Conservation (phyloP, 768 basidiomycete species). For the Trichaptum fuscoviolaceum region DNA sequence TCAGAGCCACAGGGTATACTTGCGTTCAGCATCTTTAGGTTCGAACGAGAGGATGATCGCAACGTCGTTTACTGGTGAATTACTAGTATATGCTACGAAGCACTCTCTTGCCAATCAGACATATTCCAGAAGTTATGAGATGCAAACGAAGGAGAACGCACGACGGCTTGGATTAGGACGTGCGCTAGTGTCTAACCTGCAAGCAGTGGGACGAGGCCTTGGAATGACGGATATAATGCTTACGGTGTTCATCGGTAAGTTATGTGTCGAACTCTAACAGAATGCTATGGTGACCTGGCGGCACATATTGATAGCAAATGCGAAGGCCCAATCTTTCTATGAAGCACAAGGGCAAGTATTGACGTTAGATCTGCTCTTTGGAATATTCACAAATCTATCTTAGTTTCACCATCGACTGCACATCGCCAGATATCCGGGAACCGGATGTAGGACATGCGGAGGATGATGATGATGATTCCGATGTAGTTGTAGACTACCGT, state of each 20-base stretch:
- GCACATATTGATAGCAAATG: neutral
- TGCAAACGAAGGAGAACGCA: slow-evolving; percentile 48
- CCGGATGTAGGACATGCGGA: slow-evolving; percentile 15
- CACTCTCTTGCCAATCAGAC: neutral
- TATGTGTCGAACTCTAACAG: neutral
- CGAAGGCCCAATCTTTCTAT: slow-evolving; percentile 39
- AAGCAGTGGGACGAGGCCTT: slow-evolving; percentile 44
- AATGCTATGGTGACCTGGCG: neutral
- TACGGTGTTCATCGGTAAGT: slow-evolving; percentile 66
- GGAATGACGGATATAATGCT: slow-evolving; percentile 68
- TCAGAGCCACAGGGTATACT: slow-evolving; percentile 25
- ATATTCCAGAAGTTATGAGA: slow-evolving; percentile 44
- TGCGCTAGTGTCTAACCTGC: slow-evolving; percentile 43
- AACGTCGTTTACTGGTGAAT: slow-evolving; percentile 67
- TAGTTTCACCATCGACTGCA: slow-evolving; percentile 51
- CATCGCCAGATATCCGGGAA: slow-evolving; percentile 38
- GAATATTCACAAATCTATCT: neutral
- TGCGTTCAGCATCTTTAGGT: slow-evolving; percentile 60
- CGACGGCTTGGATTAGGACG: slow-evolving; percentile 58
- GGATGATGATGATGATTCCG: slow-evolving; percentile 24
- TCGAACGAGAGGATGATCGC: slow-evolving; percentile 60
- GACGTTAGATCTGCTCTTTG: neutral
- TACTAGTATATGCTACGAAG: neutral
- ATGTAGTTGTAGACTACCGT: slow-evolving; percentile 28
- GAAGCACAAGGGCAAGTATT: slow-evolving; percentile 42